A percentile compares a stretch with the other conserved stretches of the same genome.
Conservation (phyloP, 192 early-diverging fungal genomes). For the Umbelopsis ramanniana region DNA sequence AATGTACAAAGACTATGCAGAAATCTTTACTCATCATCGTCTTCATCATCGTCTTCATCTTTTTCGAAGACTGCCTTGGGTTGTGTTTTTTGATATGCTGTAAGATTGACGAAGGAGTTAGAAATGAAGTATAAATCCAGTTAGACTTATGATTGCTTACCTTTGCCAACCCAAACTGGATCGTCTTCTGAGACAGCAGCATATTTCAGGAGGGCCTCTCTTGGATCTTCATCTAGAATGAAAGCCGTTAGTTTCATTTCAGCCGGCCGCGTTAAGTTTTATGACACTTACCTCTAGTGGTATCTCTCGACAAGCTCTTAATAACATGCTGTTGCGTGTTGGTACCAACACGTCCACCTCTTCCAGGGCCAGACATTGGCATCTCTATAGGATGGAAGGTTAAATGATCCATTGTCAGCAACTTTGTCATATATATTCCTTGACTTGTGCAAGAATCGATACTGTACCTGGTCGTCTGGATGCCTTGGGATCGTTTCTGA, state of each 20-base stretch:
- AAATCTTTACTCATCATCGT: constrained; percentile 40
- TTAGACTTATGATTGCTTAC: constrained; percentile 22
- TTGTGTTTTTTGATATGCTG: constrained; percentile 80
- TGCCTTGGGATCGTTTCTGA: constrained; percentile 70
- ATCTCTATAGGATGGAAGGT: constrained; percentile 45
- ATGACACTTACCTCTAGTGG: constrained; percentile 45
- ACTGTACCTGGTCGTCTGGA: constrained; percentile 70
- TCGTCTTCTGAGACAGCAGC: constrained; percentile 79
- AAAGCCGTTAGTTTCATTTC: background rate
- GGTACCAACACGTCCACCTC: constrained; percentile 84
- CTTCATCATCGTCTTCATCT: constrained; percentile 63
- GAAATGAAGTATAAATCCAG: background rate
- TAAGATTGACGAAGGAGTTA: constrained; percentile 33
- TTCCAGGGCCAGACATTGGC: constrained; percentile 80
- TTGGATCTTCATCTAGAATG: constrained; percentile 84
- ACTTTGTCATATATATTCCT: background rate
- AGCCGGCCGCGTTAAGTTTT: background rate
- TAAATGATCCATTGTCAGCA: background rate
- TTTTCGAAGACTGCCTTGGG: constrained; percentile 72
- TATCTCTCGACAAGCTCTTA: constrained; percentile 76
- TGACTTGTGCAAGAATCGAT: background rate
- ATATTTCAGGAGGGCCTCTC: constrained; percentile 89
- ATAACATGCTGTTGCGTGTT: constrained; percentile 87
- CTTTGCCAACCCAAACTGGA: constrained; percentile 78
- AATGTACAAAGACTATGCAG: background rate